These are phyloP conservation scores for Pseudozyma sp. DNA, from an alignment of 1,284 basidiomycete species.

Conservation along the genomic window DNA sequence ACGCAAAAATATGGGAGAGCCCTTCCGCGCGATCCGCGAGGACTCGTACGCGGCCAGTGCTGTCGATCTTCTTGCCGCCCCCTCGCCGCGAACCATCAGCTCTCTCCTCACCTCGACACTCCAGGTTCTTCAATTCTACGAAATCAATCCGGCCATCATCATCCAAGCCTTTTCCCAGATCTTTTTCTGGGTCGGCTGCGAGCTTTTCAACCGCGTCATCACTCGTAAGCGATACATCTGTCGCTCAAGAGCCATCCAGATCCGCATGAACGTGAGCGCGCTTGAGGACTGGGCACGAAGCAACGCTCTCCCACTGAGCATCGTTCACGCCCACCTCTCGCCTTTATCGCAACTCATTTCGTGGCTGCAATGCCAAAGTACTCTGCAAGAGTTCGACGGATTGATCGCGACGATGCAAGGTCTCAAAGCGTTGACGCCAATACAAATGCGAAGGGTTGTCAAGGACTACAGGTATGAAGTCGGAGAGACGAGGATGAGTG, in stretches of 20 bases:
- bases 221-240: slow-evolving; percentile 96
- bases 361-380: slow-evolving; percentile 81
- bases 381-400: slow-evolving; percentile 79
- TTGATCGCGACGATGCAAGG: slow-evolving; percentile 90
- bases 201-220: slow-evolving; percentile 94
- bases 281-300: slow-evolving; percentile 92
- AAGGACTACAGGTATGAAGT: slow-evolving; percentile 96
- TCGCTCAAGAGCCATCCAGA: slow-evolving; percentile 87
- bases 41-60: slow-evolving; percentile 48
- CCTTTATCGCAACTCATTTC: slow-evolving; percentile 85
- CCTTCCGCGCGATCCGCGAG: slow-evolving; percentile 39
- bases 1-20: slow-evolving; percentile 23
- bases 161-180: slow-evolving; percentile 95
- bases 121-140: slow-evolving; percentile 84
- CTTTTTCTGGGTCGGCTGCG: slow-evolving; percentile 85
- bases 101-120: slow-evolving; percentile 89
- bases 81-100: slow-evolving; percentile 76
- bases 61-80: slow-evolving; percentile 44
- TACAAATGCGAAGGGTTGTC: slow-evolving; percentile 93
- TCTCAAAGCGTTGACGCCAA: slow-evolving; percentile 85
- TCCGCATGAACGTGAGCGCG: slow-evolving; percentile 85
- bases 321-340: slow-evolving; percentile 80
- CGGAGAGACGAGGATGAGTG: slow-evolving; percentile 88
- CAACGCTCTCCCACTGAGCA: slow-evolving; percentile 82
- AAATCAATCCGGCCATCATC: slow-evolving; percentile 89